Percentiles rank a stretch among this genome's conserved stretches.
phyloP scores from a whole-genome alignment of 139 green algal genomes.

The Micractinium conductrix region DNA sequence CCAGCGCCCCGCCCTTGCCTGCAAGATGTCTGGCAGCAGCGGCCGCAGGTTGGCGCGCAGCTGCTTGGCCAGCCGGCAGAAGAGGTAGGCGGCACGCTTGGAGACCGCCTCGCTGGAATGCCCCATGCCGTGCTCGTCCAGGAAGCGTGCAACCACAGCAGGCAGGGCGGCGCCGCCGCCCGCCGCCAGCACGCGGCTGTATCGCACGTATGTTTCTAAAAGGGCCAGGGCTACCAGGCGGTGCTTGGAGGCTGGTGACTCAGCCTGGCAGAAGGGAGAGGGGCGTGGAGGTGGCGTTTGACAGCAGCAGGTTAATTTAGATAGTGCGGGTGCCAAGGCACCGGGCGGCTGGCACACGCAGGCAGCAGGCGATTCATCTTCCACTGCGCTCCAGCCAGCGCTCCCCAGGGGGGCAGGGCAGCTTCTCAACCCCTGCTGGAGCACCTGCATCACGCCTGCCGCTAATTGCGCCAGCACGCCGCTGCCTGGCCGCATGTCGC shows the following conservation, averaged over 20 bases:
- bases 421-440: too few species aligned
- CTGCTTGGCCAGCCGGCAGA: conserved; percentile 78
- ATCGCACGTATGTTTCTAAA: conserved; percentile 71
- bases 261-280: too few species aligned
- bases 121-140: conserved; percentile 39
- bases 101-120: conserved; percentile 38
- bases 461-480: conserved; percentile 66
- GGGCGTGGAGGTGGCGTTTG: too few species aligned
- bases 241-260: conserved; percentile 61
- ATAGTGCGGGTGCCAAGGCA: too few species aligned
- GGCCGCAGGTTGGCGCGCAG: conserved; percentile 66
- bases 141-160: conserved; percentile 29
- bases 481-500: conserved; percentile 60
- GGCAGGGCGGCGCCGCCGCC: conserved; percentile 4
- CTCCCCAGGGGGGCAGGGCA: too few species aligned
- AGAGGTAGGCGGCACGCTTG: conserved; percentile 82
- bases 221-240: conserved; percentile 78
- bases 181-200: conserved; percentile 31
- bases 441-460: conserved; percentile 59
- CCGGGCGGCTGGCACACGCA: too few species aligned
- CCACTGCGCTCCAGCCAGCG: too few species aligned
- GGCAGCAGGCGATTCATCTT: too few species aligned
- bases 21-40: conserved; percentile 63
- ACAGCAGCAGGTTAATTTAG: too few species aligned
- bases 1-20: not conserved